A percentile compares a stretch with the other conserved stretches of the same genome.
Conservation (phyloP, 164 flowering plant species). For the Paratinospora sagittata region DNA sequence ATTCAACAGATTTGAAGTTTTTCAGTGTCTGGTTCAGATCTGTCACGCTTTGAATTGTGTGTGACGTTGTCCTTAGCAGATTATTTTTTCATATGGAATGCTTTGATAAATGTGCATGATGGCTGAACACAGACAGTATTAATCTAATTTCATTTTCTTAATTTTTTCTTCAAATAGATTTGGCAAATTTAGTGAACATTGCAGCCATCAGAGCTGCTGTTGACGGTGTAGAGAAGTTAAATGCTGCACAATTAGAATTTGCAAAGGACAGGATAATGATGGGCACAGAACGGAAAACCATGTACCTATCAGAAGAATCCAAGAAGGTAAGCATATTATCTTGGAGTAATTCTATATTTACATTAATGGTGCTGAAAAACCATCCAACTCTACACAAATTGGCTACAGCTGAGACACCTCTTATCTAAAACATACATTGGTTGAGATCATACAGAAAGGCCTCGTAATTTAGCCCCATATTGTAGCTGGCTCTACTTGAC, state of each 20-base stretch:
- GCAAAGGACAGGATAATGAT: conserved; percentile 95
- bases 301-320: conserved; percentile 90
- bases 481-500: too few species aligned
- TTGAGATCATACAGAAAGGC: too few species aligned
- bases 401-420: too few species aligned
- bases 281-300: conserved; percentile 96
- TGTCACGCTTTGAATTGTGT: too few species aligned
- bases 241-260: conserved; percentile 74
- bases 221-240: conserved; percentile 86
- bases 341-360: not conserved
- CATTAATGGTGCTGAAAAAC: too few species aligned
- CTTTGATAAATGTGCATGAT: not conserved
- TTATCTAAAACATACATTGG: too few species aligned
- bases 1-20: too few species aligned
- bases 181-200: conserved; percentile 93
- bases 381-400: too few species aligned
- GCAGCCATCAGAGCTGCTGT: conserved; percentile 99
- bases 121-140: not conserved
- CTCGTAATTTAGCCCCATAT: too few species aligned
- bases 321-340: conserved; percentile 59
- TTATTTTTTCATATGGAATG: not conserved
- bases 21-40: too few species aligned
- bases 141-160: not conserved
- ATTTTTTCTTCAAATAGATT: conserved; percentile 40
- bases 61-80: not conserved